A percentile compares a stretch with the other conserved stretches of the same genome.
These are phyloP conservation scores for Aureobasidium subglaciale DNA, from an alignment of 2,329 filamentous ascomycete genomes.

Conservation along the genomic window DNA sequence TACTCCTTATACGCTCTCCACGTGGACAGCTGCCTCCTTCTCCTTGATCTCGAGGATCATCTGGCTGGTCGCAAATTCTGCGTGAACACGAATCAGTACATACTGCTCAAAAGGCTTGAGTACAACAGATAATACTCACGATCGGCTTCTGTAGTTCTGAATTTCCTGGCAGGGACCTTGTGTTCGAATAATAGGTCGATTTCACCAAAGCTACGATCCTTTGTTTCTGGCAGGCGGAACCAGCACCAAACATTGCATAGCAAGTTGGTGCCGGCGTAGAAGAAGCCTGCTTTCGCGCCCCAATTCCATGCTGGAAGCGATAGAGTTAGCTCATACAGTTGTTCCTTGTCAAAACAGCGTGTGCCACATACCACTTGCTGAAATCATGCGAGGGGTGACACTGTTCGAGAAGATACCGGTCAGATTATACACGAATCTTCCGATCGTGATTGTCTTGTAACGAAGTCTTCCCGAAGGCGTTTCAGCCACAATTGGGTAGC, in stretches of 20 bases:
- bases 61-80: neutral
- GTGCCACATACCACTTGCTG: slow-evolving; percentile 22
- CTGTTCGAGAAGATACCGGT: slow-evolving; percentile 34
- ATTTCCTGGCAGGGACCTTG: slow-evolving; percentile 29
- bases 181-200: slow-evolving; percentile 37
- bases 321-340: neutral
- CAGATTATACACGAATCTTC: slow-evolving; percentile 36
- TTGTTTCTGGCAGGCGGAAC: slow-evolving; percentile 35
- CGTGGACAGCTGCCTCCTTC: neutral
- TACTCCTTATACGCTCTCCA: too few relatives aligned
- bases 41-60: neutral
- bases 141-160: slow-evolving; percentile 16
- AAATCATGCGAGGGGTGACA: slow-evolving; percentile 35
- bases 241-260: slow-evolving; percentile 32
- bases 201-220: slow-evolving; percentile 36
- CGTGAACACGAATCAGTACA: neutral
- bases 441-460: slow-evolving; percentile 32
- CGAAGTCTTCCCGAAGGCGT: slow-evolving; percentile 32
- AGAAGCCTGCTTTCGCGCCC: slow-evolving; percentile 36
- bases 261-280: slow-evolving; percentile 32
- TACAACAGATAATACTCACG: neutral
- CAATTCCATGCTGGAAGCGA: slow-evolving; percentile 32
- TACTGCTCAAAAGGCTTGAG: neutral
- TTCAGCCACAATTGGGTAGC: slow-evolving; percentile 34
- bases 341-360: neutral